Percentiles rank a stretch among this genome's conserved stretches.
Evolutionary conservation across 371 early-diverging fungal genomes (phyloP).

Genomic region (Mucor indicus): DNA sequence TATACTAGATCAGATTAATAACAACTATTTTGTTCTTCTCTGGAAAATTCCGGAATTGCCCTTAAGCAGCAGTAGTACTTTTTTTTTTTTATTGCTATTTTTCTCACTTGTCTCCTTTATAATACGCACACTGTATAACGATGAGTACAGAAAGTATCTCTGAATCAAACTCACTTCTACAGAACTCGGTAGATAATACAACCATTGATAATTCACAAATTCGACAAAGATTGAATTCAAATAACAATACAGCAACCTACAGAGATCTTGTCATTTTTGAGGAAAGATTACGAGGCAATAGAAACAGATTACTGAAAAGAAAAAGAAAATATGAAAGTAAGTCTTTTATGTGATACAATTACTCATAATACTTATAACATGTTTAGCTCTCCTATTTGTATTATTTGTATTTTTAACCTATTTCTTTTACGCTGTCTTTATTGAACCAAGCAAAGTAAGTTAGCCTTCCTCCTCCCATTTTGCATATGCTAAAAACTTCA

Average conservation of each 20-base stretch:
- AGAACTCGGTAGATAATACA: no score
- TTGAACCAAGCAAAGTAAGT: constrained; percentile 49
- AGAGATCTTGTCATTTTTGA: constrained; percentile 71
- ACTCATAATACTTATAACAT: neutral
- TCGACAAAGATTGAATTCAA: no score
- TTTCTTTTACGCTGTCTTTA: constrained; percentile 51
- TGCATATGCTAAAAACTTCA: neutral
- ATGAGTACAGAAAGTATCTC: no score
- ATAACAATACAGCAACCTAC: constrained; percentile 46
- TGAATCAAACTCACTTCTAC: no score
- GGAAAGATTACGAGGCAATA: constrained; percentile 60
- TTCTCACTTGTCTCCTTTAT: no score
- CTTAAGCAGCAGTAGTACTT: no score
- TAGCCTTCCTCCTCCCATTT: neutral
- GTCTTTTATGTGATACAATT: neutral
- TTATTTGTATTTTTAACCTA: constrained; percentile 33
- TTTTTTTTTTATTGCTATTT: no score
- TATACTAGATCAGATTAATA: no score
- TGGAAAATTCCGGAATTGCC: no score
- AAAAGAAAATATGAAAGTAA: constrained; percentile 68
- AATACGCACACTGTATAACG: no score
- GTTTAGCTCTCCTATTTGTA: constrained; percentile 28
- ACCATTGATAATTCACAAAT: no score
- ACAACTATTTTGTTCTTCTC: no score
- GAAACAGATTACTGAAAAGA: constrained; percentile 50